Evolutionary conservation across 108 stramenopile species (phyloP), one percentile per base, ranked within the genome.

Genomic region (Parietichytrium sp.): DNA sequence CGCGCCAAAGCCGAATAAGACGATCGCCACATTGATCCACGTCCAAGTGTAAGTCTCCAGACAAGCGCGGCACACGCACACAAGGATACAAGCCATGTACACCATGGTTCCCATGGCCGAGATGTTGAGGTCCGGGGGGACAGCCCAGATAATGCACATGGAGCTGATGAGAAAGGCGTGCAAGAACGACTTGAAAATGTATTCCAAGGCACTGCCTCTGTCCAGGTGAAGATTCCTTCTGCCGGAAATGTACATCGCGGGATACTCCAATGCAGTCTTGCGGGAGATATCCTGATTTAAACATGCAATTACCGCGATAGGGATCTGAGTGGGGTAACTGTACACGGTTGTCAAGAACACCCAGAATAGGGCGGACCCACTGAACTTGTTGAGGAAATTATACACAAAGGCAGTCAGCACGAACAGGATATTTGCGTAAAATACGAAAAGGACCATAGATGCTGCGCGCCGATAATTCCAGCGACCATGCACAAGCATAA

Each of bases 341-440:
- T 83, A 90, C 10, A 89, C 83, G 30, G 81, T 84, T 15, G 81
- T 80, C 25, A 78, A 48, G 26, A 47, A 78, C 15, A 48, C 26
- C 20, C n/a, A 23, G 20, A 47, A 78, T 12, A n/a, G 20, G 42
- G 87, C 85, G 47, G 84, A 87, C 15, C 89, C 89, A 18, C 82
- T 53, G 78, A 84, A 91, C 81, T 83, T 85, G 52, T 50, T 81
- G 51, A 27, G 29, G 79, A 85, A 88, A 82, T 85, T 86, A 82
- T 87, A 89, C 0, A 89, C 52, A 36, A 81, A 27, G 48, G 85
- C 85, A 12, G 86, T 84, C 18, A 88, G 83, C 36, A 87, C 85
- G 23, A 89, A 81, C 10, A 94, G 88, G 33, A 96, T 91, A 81
- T 87, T 89, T 53, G 88, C 86, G 86, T 84, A 89, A 86, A 89